Evolutionary conservation across 108 stramenopile genomes (phyloP).

Genomic region (Mediolabrus comicus): DNA sequence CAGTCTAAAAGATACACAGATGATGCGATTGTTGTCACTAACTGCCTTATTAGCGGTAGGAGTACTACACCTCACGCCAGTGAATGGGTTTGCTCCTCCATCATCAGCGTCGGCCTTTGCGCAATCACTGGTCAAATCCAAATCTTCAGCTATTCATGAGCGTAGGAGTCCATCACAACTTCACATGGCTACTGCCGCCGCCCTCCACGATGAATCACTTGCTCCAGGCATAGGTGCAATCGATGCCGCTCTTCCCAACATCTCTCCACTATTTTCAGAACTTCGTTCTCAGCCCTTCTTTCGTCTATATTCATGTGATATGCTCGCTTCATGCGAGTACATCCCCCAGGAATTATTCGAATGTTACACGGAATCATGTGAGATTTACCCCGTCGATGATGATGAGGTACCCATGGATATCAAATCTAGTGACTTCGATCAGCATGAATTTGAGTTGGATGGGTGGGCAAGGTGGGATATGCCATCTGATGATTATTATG

Average conservation of each 20-base stretch:
- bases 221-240: conserved; percentile 64
- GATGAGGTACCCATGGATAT: conserved; percentile 67
- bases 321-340: conserved; percentile 89
- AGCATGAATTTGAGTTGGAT: conserved; percentile 80
- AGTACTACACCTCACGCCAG: background rate
- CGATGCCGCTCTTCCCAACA: conserved; percentile 51
- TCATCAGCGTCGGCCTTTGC: background rate
- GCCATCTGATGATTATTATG: conserved; percentile 90
- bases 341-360: conserved; percentile 87
- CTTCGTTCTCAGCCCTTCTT: conserved; percentile 68
- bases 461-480: conserved; percentile 92
- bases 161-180: background rate
- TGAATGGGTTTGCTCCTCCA: background rate
- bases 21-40: background rate
- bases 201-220: conserved; percentile 55
- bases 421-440: conserved; percentile 44
- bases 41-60: background rate
- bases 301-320: conserved; percentile 79
- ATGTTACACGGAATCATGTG: conserved; percentile 87
- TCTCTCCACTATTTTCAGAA: conserved; percentile 45
- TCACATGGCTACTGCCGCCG: conserved; percentile 6
- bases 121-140: background rate
- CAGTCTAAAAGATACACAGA: background rate
- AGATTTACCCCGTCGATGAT: conserved; percentile 89
- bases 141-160: background rate